Conservation (phyloP, 345 rosid species). For the Pistacia vera region DNA sequence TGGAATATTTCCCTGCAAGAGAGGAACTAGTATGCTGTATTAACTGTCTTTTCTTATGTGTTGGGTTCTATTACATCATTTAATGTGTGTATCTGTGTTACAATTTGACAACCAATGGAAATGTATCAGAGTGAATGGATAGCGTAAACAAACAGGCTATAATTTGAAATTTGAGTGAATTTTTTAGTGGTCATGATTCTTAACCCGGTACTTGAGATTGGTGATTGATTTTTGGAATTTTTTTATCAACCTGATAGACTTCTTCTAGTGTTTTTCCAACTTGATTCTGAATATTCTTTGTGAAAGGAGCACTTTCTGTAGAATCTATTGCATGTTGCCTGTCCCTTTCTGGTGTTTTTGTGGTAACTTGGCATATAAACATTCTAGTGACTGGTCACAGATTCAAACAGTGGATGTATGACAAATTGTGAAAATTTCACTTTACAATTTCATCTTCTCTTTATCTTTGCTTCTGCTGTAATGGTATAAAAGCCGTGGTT, state of each 20-base stretch:
- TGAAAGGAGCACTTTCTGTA: not conserved
- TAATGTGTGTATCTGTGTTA: not conserved
- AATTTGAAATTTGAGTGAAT: not conserved
- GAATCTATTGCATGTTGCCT: not conserved
- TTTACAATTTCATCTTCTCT: not conserved
- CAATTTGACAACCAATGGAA: not conserved
- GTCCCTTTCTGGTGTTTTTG: not conserved
- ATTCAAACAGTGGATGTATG: not conserved
- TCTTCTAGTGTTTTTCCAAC: not conserved
- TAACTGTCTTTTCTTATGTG: not conserved
- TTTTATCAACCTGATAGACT: not conserved
- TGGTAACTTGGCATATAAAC: not conserved
- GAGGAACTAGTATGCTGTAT: not conserved
- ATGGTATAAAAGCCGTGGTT: not conserved
- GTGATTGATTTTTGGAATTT: not conserved
- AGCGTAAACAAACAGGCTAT: not conserved
- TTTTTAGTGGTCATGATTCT: not conserved
- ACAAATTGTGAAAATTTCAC: not conserved
- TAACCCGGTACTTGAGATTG: not conserved
- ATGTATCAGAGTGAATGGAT: not conserved
- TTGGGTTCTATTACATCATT: slow-evolving; percentile 1
- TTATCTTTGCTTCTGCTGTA: not conserved
- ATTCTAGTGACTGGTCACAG: not conserved
- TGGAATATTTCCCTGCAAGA: not conserved
- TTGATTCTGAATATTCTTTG: not conserved